phyloP scores from a whole-genome alignment of 306 rosid species.

The Dalbergia cochinchinensis region DNA sequence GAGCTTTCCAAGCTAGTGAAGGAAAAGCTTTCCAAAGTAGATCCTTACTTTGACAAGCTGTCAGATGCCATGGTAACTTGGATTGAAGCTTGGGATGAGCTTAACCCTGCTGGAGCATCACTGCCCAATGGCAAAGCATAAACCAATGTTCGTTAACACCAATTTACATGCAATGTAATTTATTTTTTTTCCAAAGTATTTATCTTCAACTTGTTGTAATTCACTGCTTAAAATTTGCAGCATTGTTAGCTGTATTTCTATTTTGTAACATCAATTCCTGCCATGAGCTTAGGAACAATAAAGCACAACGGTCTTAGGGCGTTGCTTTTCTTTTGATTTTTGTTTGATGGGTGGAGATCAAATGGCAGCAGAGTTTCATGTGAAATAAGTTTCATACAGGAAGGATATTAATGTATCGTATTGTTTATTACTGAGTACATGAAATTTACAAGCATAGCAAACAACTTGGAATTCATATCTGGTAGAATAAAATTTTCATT shows the following conservation, averaged over 20 bases:
- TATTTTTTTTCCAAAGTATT: slow-evolving; percentile 2
- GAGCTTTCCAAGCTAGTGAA: slow-evolving; percentile 88
- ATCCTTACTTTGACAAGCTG: slow-evolving; percentile 82
- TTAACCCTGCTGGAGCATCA: slow-evolving; percentile 60
- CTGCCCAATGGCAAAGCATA: slow-evolving; percentile 49
- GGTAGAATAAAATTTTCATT: background rate
- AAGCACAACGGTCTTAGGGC: slow-evolving; percentile 37
- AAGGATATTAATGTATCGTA: slow-evolving; percentile 26
- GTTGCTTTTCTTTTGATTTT: slow-evolving; percentile 32
- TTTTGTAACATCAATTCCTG: slow-evolving; percentile 32
- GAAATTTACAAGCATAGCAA: too few species aligned
- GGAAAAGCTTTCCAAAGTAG: slow-evolving; percentile 78
- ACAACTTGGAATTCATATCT: background rate
- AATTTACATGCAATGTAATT: slow-evolving; percentile 39
- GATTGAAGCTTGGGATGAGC: slow-evolving; percentile 86
- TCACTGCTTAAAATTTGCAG: slow-evolving; percentile 44
- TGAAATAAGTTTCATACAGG: slow-evolving; percentile 37
- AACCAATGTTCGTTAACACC: slow-evolving; percentile 28
- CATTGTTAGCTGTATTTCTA: slow-evolving; percentile 49
- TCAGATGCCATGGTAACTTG: slow-evolving; percentile 80
- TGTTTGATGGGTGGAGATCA: slow-evolving; percentile 35
- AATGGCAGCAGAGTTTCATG: slow-evolving; percentile 31
- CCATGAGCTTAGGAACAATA: slow-evolving; percentile 52
- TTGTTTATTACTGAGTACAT: slow-evolving; percentile 29
- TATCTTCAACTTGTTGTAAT: slow-evolving; percentile 30